These are phyloP conservation scores for Sporothrix variecibatus DNA, from an alignment of 2,329 filamentous ascomycete species.

Conservation along the genomic window DNA sequence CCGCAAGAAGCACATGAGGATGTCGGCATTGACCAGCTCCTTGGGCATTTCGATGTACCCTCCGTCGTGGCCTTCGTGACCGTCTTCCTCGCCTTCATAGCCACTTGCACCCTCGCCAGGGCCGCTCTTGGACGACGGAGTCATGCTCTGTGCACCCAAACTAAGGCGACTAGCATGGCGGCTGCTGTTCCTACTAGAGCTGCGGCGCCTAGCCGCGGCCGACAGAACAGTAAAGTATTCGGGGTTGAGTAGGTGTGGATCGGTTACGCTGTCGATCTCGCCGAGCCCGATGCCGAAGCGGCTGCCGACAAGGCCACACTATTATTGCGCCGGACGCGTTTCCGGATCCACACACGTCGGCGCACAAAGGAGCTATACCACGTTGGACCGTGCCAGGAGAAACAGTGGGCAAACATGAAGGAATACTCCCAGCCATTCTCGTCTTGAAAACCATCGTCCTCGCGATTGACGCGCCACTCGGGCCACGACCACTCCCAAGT, in stretches of 20 bases:
- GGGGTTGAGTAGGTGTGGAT: conserved; percentile 67
- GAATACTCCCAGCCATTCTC: conserved; percentile 97
- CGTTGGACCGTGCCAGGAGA: conserved; percentile 83
- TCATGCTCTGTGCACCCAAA: conserved; percentile 41
- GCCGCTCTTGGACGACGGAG: conserved; percentile 36
- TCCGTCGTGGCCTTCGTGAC: conserved; percentile 64
- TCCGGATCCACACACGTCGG: conserved; percentile 82
- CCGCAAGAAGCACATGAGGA: conserved; percentile 69
- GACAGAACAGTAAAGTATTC: conserved; percentile 80
- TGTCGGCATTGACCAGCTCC: conserved; percentile 63
- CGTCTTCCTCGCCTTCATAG: conserved; percentile 53
- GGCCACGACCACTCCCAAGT: conserved; percentile 88
- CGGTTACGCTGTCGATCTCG: conserved; percentile 44
- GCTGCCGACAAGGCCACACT: background rate
- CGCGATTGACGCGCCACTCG: conserved; percentile 67
- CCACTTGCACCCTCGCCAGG: conserved; percentile 22
- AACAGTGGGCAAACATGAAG: conserved; percentile 74
- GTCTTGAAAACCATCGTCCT: conserved; percentile 64
- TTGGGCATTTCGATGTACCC: conserved; percentile 38
- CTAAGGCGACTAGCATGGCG: conserved; percentile 32
- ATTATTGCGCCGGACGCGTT: conserved; percentile 61
- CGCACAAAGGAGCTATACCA: conserved; percentile 98
- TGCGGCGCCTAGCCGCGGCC: conserved; percentile 47
- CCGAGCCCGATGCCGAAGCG: conserved; percentile 31
- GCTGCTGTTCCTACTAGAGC: conserved; percentile 43